phyloP scores from a whole-genome alignment of 768 basidiomycete species.

The Amanita polypyramis region DNA sequence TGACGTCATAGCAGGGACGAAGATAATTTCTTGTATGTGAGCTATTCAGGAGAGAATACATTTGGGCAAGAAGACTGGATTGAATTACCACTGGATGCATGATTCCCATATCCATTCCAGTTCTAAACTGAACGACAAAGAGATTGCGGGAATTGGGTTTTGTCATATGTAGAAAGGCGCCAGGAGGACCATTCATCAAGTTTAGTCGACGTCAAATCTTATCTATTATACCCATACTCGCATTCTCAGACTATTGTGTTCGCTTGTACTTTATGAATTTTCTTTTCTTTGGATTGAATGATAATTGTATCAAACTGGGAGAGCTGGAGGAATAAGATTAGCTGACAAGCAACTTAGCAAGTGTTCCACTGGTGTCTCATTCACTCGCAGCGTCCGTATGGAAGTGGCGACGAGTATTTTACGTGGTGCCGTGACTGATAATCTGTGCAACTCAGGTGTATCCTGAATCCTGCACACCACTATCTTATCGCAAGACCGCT shows the following conservation, averaged over 20 bases:
- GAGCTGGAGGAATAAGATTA: neutral
- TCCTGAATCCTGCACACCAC: no score
- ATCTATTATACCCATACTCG: conserved; percentile 9
- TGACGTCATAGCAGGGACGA: conserved; percentile 68
- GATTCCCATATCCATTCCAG: neutral
- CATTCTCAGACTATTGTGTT: conserved; percentile 2
- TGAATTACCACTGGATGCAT: conserved; percentile 32
- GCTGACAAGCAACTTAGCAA: neutral
- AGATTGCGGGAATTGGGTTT: conserved; percentile 8
- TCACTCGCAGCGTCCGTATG: neutral
- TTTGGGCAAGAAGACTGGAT: conserved; percentile 57
- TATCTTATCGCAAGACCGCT: no score
- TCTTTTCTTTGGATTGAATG: neutral
- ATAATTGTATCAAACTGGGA: neutral
- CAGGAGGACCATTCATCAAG: conserved; percentile 1
- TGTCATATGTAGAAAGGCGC: conserved; percentile 3
- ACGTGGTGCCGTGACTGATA: no score
- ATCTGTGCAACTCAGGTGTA: no score
- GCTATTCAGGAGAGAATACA: conserved; percentile 97
- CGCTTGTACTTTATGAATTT: conserved; percentile 8
- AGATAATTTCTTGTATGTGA: conserved; percentile 97
- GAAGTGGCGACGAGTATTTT: no score
- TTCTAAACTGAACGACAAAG: neutral
- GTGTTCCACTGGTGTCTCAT: no score
- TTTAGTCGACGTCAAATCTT: conserved; percentile 1